A percentile compares a stretch with the other conserved stretches of the same genome.
Conservation (phyloP, 495 filamentous ascomycete species). For the Tuber melanosporum region DNA sequence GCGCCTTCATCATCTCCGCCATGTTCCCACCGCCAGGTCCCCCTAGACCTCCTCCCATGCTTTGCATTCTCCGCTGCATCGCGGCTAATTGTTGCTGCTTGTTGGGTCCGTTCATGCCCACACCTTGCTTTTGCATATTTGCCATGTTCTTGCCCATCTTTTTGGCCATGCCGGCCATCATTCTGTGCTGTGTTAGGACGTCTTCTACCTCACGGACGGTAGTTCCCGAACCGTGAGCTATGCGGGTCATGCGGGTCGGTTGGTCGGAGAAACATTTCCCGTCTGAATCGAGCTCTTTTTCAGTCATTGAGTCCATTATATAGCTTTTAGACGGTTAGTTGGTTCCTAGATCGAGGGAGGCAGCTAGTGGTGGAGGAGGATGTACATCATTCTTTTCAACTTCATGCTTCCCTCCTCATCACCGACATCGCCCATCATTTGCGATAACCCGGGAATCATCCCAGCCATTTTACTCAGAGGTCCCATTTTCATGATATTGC, state of each 20-base stretch:
- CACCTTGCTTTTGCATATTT: slow-evolving; percentile 90
- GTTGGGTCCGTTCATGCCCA: slow-evolving; percentile 79
- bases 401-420: slow-evolving; percentile 91
- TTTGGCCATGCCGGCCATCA: slow-evolving; percentile 99
- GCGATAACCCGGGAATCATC: slow-evolving; percentile 93
- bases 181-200: slow-evolving; percentile 89
- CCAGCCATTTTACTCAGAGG: slow-evolving; percentile 94
- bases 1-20: slow-evolving; percentile 78
- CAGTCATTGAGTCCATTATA: slow-evolving; percentile 96
- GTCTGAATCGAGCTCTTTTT: slow-evolving; percentile 87
- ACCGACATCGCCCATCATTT: slow-evolving; percentile 90
- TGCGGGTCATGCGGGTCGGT: slow-evolving; percentile 86
- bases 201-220: slow-evolving; percentile 94
- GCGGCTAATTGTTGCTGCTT: slow-evolving; percentile 90
- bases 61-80: slow-evolving; percentile 90
- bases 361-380: not conserved
- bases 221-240: slow-evolving; percentile 84
- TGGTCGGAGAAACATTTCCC: slow-evolving; percentile 90
- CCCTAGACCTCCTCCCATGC: slow-evolving; percentile 68
- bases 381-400: slow-evolving; percentile 81
- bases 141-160: slow-evolving; percentile 95
- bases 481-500: slow-evolving; percentile 99
- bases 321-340: slow-evolving; percentile 47
- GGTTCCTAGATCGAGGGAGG: not conserved
- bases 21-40: slow-evolving; percentile 68